Conservation (phyloP, 2,329 filamentous ascomycete genomes). For the Penicillium sp. region DNA sequence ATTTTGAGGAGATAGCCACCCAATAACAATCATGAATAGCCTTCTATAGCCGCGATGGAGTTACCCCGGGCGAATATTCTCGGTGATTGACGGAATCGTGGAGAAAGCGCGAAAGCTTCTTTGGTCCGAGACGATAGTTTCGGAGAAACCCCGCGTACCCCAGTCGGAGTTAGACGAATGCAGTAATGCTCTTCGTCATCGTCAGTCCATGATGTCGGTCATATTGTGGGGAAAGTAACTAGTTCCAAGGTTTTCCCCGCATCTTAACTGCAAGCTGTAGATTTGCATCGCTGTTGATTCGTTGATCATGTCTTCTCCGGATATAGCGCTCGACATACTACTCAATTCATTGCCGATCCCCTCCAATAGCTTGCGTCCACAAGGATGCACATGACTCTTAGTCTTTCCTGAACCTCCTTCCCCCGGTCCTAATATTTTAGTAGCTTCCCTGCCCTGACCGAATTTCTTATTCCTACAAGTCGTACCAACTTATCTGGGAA, state of each 20-base stretch:
- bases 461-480: background rate
- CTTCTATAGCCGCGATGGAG: background rate
- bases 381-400: background rate
- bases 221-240: background rate
- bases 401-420: background rate
- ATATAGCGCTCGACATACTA: background rate
- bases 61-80: background rate
- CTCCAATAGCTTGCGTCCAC: background rate
- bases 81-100: background rate
- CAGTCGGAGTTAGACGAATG: background rate
- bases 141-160: background rate
- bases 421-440: background rate
- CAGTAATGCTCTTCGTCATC: background rate
- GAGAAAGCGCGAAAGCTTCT: slow-evolving; percentile 1
- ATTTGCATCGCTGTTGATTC: background rate
- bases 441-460: background rate
- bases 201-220: background rate
- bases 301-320: slow-evolving; percentile 2
- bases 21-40: background rate
- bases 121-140: slow-evolving; percentile 4
- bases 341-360: background rate
- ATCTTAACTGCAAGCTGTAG: background rate
- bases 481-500: background rate
- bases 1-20: background rate
- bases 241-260: background rate